Base-by-base conservation (phyloP, 1,139 yeast genomes). In the Sugiyamaella castrensis region DNA sequence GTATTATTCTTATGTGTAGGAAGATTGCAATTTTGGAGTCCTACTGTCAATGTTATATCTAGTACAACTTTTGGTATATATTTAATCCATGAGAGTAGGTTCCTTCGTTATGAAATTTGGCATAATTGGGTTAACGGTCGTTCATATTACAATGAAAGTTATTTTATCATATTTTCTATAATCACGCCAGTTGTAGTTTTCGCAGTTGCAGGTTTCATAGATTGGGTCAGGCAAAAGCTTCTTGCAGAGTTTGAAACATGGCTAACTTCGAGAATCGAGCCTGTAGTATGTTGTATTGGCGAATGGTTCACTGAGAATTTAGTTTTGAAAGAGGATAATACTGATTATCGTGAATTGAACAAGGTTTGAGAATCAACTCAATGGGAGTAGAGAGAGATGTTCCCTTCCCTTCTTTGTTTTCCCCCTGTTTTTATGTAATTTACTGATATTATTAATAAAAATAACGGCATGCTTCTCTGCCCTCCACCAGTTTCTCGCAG, bases 61-160 rank as follows among this genome's bases (percentile, higher is more conserved):
- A 38, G 43, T 11, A 32, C 36, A n/a, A 35, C 48, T 10, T 47
- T 47, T 43, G 34, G 45, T 5, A 47, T 47, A 10, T 47, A 47
- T 26, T 39, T 47, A 7, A 34, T 47, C 10, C 51, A 43, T 19
- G 51, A 47, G 12, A 32, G 43, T 10, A 13, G 29, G 11, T 32
- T 43, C 9, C 26, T 47, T 10, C 32, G 51, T n/a, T 12, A 32
- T 4, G 3, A 12, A 9, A 9, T 47, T 2, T 47, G 44, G 45
- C 10, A 36, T 11, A 26, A 27, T 2, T 47, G 47, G 42, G 32
- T 47, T 12, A 11, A 12, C 8, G 47, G 41, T 10, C 30, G 19
- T 2, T 30, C 28, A 11, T 31, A 30, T 29, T 47, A 47, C 33
- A 40, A 37, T 15, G 15, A 26, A 16, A 26, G 16, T 11, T 27